Conservation (phyloP, 345 rosid species). For the Alliaria petiolata region DNA sequence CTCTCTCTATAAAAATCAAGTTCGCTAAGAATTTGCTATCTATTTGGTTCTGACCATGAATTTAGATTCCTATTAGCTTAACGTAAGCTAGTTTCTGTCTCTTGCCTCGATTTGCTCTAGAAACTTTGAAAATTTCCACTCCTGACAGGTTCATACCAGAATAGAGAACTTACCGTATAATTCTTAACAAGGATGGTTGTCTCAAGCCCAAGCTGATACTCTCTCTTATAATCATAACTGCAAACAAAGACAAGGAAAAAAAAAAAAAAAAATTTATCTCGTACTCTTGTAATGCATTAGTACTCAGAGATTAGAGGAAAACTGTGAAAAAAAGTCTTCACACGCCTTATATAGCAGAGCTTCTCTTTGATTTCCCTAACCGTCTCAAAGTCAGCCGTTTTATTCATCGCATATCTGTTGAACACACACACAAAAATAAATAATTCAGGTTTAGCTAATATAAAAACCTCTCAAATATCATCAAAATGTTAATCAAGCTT, state of each 20-base stretch:
- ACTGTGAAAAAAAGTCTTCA: background rate
- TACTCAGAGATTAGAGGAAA: background rate
- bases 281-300: background rate
- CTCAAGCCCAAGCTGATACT: conserved; percentile 88
- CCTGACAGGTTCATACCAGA: background rate
- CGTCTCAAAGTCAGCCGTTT: conserved; percentile 89
- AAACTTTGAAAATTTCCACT: background rate
- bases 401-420: conserved; percentile 87
- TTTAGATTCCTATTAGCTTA: background rate
- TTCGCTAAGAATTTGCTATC: background rate
- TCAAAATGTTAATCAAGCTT: background rate
- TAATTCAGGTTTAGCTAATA: background rate
- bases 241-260: conserved; percentile 8
- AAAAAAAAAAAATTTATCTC: conserved; percentile 4
- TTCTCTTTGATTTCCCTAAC: conserved; percentile 96
- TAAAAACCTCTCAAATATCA: background rate
- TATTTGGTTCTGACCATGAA: background rate
- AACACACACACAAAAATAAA: conserved; percentile 23
- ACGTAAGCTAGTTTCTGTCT: background rate
- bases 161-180: conserved; percentile 69
- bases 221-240: conserved; percentile 97
- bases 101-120: background rate
- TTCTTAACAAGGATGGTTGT: conserved; percentile 94
- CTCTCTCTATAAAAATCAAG: background rate
- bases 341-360: conserved; percentile 88